A percentile compares a stretch with the other conserved stretches of the same genome.
Conservation (phyloP, 2,329 filamentous ascomycete species). For the Trematosphaeria pertusa region DNA sequence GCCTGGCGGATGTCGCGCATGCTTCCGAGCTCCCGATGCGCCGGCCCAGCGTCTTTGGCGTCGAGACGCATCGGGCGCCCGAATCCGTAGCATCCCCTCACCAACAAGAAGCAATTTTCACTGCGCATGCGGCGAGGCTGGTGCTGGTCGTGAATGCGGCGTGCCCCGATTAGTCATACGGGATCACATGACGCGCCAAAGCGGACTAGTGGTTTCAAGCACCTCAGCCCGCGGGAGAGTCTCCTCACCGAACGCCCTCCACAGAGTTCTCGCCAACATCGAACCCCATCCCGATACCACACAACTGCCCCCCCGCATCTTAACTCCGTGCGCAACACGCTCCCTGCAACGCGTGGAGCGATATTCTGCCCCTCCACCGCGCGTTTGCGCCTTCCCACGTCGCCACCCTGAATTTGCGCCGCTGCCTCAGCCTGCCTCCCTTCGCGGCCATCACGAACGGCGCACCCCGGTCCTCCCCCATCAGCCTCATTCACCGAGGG, state of each 20-base stretch:
- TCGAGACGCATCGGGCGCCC: constrained; percentile 26
- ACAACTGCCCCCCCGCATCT: constrained; percentile 44
- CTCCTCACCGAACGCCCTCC: constrained; percentile 4
- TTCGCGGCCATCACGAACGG: constrained; percentile 42
- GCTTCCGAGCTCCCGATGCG: constrained; percentile 26
- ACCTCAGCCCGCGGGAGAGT: constrained; percentile 1
- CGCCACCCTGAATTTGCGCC: constrained; percentile 36
- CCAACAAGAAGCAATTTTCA: too few relatives aligned
- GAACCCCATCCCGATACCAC: constrained; percentile 38
- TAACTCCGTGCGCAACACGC: constrained; percentile 44
- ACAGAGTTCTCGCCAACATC: constrained; percentile 25
- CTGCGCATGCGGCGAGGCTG: neutral
- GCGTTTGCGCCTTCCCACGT: constrained; percentile 33
- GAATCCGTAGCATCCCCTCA: too few relatives aligned
- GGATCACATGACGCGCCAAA: neutral
- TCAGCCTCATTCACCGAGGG: constrained; percentile 38
- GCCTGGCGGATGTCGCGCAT: constrained; percentile 17
- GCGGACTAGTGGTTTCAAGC: neutral
- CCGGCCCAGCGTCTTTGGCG: constrained; percentile 30
- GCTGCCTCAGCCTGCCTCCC: constrained; percentile 34
- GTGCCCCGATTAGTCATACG: neutral
- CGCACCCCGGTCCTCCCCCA: constrained; percentile 38
- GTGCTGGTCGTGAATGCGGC: too few relatives aligned
- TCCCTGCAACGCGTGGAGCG: constrained; percentile 43
- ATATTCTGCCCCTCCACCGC: constrained; percentile 28